Evolutionary conservation across 2,329 filamentous ascomycete species (phyloP).

Genomic region (Fusarium circinatum): DNA sequence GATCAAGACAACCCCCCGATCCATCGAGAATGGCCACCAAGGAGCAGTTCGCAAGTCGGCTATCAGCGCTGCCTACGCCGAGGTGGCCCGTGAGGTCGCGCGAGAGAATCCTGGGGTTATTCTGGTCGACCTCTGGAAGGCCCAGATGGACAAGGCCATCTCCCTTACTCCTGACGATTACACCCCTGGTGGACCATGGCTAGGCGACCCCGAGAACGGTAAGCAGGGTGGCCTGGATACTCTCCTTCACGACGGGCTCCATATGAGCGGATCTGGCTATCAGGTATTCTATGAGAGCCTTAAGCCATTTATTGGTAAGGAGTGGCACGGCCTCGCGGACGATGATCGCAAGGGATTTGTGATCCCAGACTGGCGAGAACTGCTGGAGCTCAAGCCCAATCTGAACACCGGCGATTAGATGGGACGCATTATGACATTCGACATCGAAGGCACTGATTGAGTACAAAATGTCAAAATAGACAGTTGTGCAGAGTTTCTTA

Average conservation of each 20-base stretch:
- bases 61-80: slow-evolving; percentile 66
- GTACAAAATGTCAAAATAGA: neutral
- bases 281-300: slow-evolving; percentile 62
- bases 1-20: slow-evolving; percentile 66
- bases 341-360: slow-evolving; percentile 54
- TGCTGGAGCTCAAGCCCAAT: slow-evolving; percentile 27
- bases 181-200: slow-evolving; percentile 57
- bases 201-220: slow-evolving; percentile 62
- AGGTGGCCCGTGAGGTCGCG: slow-evolving; percentile 73
- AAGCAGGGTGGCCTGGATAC: slow-evolving; percentile 61
- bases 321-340: slow-evolving; percentile 51
- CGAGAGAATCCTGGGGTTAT: slow-evolving; percentile 72
- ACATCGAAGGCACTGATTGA: neutral
- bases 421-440: neutral
- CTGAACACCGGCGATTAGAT: slow-evolving; percentile 25
- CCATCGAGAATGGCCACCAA: slow-evolving; percentile 58
- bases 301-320: slow-evolving; percentile 58
- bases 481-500: neutral
- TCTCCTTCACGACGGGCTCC: slow-evolving; percentile 67
- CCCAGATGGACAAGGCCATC: slow-evolving; percentile 77
- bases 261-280: slow-evolving; percentile 66
- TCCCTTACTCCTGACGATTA: slow-evolving; percentile 67
- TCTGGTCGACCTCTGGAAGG: slow-evolving; percentile 82
- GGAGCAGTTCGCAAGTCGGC: slow-evolving; percentile 57
- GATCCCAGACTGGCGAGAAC: slow-evolving; percentile 60